A percentile compares a stretch with the other conserved stretches of the same genome.
Conservation (phyloP, 768 basidiomycete genomes). For the Kwoniella bestiolae region DNA sequence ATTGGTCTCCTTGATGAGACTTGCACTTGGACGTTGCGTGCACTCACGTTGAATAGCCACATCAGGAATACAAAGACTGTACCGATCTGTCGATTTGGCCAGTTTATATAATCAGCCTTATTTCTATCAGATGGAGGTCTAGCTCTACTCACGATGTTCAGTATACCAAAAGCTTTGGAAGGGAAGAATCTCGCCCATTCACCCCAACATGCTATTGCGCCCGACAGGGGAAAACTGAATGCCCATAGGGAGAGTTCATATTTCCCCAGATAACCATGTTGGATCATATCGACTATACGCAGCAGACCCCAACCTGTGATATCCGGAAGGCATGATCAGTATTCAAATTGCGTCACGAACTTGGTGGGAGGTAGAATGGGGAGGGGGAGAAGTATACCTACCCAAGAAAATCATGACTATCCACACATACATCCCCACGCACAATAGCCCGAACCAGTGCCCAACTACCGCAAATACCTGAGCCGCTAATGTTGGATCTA, state of each 20-base stretch:
- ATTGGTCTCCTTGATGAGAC: background rate
- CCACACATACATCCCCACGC: background rate
- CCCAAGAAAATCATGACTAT: slow-evolving; percentile 6
- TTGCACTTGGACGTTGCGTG: background rate
- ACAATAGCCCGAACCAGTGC: slow-evolving; percentile 6
- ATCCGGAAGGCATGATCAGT: no score
- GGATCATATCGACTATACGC: slow-evolving; percentile 1
- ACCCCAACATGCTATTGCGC: slow-evolving; percentile 6
- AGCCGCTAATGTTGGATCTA: background rate
- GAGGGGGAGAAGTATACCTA: background rate
- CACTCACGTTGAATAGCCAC: slow-evolving; percentile 12
- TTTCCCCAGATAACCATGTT: slow-evolving; percentile 5
- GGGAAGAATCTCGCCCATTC: slow-evolving; percentile 7
- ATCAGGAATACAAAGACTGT: background rate
- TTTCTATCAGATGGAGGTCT: background rate
- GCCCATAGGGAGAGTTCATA: slow-evolving; percentile 7
- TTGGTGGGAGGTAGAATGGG: no score
- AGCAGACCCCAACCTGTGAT: slow-evolving; percentile 5
- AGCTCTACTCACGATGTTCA: background rate
- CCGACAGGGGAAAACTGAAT: slow-evolving; percentile 1
- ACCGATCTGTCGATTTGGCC: slow-evolving; percentile 4
- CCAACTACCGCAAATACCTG: slow-evolving; percentile 2
- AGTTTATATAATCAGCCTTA: no score
- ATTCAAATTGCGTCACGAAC: no score
- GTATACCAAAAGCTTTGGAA: slow-evolving; percentile 9